Evolutionary conservation across 805 yeast species (phyloP), one percentile per base, ranked within the genome.

Genomic region (Ogataea salicorniae): DNA sequence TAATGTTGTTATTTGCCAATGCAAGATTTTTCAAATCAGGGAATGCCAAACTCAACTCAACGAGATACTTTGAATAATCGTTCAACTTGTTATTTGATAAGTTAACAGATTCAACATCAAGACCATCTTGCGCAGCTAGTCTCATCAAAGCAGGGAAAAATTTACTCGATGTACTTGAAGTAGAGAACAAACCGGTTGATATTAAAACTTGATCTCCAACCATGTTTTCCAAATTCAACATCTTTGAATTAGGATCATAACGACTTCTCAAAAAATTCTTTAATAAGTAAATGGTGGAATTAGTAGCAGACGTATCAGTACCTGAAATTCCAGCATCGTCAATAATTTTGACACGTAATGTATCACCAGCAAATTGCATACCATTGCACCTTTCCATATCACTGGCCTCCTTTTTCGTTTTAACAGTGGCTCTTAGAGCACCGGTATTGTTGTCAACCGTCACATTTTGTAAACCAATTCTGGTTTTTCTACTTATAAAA

Each of bases 121-220:
- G 34, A 4, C 57, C 56, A 33, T 66, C 66, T 45, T 79, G 78
- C 4, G 71, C 67, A 1, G 96, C 96, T 8, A 92, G 67, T 61
- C 84, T 87, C 85, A 92, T 80, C 54, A 94, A 68, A 0, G 98
- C 98, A 11, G 89, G 85, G 64, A 92, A 89, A 76, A 90, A 83
- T 65, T 92, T 94, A 14, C 91, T 76, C 5, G 81, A 69, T 15
- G 79, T 76, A 14, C 48, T 51, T 1, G 61, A 43, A 22, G 54
- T 56, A 3, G 64, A 47, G 51, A 90, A 81, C 45, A 88, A 71
- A 0, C 96, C 95, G 50, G 75, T 75, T 17, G 74, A 68, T 13
- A 65, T 68, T 37, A 92, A 70, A 11, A 67, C 71, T 31, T 77
- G 83, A 61, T 83, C 98, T 37, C 74, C 74, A 47, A 77, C 75